These are phyloP conservation scores for Turritis glabra DNA, from an alignment of 345 rosid genomes.

Conservation along the genomic window DNA sequence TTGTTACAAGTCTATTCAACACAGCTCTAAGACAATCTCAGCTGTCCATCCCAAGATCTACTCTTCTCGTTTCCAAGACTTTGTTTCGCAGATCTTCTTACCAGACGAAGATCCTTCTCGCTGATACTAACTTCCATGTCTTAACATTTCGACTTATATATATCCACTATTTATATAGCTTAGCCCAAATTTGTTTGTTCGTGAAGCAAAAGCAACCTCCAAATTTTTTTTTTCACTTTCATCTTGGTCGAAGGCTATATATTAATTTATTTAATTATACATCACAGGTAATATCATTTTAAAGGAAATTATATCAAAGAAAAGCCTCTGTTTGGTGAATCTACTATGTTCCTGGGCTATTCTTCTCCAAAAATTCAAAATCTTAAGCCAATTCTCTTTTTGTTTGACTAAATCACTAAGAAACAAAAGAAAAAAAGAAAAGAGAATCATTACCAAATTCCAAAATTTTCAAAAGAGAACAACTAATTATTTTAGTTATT, in stretches of 20 bases:
- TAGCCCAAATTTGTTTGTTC: constrained; percentile 27
- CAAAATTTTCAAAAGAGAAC: too few species aligned
- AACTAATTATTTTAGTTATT: too few species aligned
- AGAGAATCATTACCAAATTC: too few species aligned
- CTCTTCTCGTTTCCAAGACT: constrained; percentile 56
- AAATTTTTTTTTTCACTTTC: not conserved
- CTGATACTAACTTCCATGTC: not conserved
- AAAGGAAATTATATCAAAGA: too few species aligned
- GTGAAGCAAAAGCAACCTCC: constrained; percentile 11
- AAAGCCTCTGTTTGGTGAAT: too few species aligned
- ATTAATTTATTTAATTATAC: too few species aligned
- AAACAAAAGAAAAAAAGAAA: too few species aligned
- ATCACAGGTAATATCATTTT: too few species aligned
- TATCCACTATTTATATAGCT: not conserved
- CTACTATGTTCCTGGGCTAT: too few species aligned
- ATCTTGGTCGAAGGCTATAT: not conserved
- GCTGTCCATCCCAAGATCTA: constrained; percentile 56
- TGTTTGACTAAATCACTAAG: too few species aligned
- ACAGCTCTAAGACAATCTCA: constrained; percentile 51
- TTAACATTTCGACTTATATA: not conserved
- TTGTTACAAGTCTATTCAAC: constrained; percentile 54
- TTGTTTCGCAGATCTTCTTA: constrained; percentile 46
- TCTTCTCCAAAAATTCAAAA: too few species aligned
- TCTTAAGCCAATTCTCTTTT: too few species aligned
- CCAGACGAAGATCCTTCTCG: constrained; percentile 37